Base-by-base conservation (phyloP, 176 grass and related monocot species). In the Bolboschoenus planiculmis region DNA sequence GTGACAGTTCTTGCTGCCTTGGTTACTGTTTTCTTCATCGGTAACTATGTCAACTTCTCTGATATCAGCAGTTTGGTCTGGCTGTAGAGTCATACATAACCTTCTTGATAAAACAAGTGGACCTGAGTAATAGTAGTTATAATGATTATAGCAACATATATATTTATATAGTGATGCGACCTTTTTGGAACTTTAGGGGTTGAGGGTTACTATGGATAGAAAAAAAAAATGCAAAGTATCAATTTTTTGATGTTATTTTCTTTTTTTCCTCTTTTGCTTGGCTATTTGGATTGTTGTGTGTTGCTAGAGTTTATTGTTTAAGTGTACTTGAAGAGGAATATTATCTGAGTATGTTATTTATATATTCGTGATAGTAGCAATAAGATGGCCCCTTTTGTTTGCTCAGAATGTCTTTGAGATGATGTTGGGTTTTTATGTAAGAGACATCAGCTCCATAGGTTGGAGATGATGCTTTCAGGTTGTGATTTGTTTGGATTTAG, bases 21-120 rank as follows among this genome's bases (percentile, higher is more conserved):
- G 29, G 18, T 95, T 13, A 88, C 89, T 11, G 44, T 95, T 78
- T 91, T 99, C 21, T 31, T 91, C 13, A 88, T 87, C 6, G 86
- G 83, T 81, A 95, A 86, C 47, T 90, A 90, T 62, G 71, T 93
- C 71, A 40, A 80, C 73, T 83, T 81, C 84, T 86, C 84, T 56
- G 66, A 83, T 84, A 87, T 63, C 60, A 82, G 80, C 80, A 77
- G 72, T 77, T 82, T 82, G 23, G 37, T 82, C 60, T 82, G 60
- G 56, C 57, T 46, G 26, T 82, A 82, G 80, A 30, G 39, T 82
- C 56, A 47, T 63, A 46, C 34, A 36, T 82, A 46, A 46, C 58
- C 60, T 44, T 81, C 76, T 27, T 81, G 37, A 62, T 66, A 66
- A 63, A 63, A 29, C 40, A 82, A 82, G 31, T 60, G 78, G 20